Conservation (phyloP, 306 rosid genomes). For the Potentilla sterilis region DNA sequence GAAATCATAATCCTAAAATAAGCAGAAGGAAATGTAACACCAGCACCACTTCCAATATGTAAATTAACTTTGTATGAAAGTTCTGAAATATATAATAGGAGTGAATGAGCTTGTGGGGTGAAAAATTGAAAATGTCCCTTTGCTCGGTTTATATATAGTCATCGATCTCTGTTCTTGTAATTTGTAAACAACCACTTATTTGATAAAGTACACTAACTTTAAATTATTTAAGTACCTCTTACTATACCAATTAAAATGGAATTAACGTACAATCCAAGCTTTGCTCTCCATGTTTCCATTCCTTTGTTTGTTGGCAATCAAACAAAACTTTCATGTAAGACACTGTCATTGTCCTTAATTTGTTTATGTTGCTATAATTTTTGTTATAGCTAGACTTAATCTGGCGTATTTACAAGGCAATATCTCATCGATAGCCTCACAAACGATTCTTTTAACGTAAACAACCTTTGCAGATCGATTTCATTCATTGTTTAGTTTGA, state of each 20-base stretch:
- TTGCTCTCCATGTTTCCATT: not conserved
- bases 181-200: not conserved
- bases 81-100: no score
- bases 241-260: not conserved
- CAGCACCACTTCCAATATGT: no score
- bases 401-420: not conserved
- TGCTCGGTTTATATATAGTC: not conserved
- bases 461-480: not conserved
- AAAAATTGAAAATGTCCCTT: no score
- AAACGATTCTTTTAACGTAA: not conserved
- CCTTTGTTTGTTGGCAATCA: conserved; percentile 13
- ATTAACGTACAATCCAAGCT: not conserved
- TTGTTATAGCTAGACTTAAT: not conserved
- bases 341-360: not conserved
- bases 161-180: not conserved
- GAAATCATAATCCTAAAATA: no score
- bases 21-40: no score
- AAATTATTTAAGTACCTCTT: not conserved
- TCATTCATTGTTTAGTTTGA: not conserved
- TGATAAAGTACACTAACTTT: no score
- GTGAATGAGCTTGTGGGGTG: no score
- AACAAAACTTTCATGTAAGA: conserved; percentile 9
- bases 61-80: no score
- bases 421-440: not conserved
- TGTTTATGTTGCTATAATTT: not conserved